phyloP scores from a whole-genome alignment of 192 early-diverging fungal genomes.

The Chytriomyces sp. region DNA sequence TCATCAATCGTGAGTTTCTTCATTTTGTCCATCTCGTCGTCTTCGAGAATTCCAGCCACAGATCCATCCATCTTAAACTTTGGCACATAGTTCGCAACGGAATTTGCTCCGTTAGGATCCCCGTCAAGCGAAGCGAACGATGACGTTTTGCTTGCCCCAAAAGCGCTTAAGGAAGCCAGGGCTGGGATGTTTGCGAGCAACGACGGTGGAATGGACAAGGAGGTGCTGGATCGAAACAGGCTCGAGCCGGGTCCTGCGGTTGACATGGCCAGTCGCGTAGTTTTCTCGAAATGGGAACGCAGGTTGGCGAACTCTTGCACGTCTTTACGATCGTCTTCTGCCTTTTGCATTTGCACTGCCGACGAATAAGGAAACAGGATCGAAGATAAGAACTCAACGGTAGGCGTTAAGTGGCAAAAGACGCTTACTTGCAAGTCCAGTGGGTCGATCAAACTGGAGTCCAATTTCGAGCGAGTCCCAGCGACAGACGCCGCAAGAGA shows the following conservation, averaged over 20 bases:
- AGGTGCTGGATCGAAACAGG: conserved; percentile 30
- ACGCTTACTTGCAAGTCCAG: conserved; percentile 77
- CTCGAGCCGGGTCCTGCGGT: not conserved
- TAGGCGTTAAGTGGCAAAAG: not conserved
- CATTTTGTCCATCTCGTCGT: conserved; percentile 31
- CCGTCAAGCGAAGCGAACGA: not conserved
- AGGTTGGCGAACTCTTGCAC: conserved; percentile 83
- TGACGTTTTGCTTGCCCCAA: conserved; percentile 1
- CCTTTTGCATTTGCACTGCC: conserved; percentile 79
- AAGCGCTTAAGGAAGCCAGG: conserved; percentile 32
- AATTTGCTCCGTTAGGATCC: conserved; percentile 1
- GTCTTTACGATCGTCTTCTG: conserved; percentile 70
- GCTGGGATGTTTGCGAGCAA: conserved; percentile 46
- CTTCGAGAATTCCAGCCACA: not conserved
- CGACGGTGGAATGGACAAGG: conserved; percentile 38
- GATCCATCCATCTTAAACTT: conserved; percentile 14
- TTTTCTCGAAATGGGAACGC: conserved; percentile 80
- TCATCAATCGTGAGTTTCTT: conserved; percentile 25
- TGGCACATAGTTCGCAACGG: conserved; percentile 8
- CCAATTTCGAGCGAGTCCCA: conserved; percentile 94
- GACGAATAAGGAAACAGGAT: not conserved
- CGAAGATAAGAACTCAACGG: not conserved
- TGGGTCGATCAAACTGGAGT: conserved; percentile 92
- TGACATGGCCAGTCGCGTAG: conserved; percentile 2
- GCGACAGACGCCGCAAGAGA: conserved; percentile 84